These are phyloP conservation scores for Trifolium pratense DNA, from an alignment of 306 rosid species.

Conservation along the genomic window DNA sequence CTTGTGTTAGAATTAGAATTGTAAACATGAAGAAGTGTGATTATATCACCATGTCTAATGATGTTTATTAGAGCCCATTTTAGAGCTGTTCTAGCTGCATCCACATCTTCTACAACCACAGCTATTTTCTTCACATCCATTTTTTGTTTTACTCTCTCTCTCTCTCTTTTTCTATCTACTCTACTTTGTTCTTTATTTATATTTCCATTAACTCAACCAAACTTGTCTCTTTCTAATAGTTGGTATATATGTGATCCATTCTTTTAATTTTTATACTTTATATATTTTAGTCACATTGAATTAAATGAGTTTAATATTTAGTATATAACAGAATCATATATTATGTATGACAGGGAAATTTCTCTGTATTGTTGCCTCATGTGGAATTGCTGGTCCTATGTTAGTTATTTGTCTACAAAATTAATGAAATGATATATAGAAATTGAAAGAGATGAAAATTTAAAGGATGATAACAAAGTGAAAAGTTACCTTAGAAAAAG, in stretches of 20 bases:
- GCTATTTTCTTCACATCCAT: constrained; percentile 85
- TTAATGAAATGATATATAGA: neutral
- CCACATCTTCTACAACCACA: constrained; percentile 87
- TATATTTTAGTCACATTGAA: neutral
- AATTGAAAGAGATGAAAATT: neutral
- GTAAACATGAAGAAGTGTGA: constrained; percentile 83
- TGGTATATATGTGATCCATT: constrained; percentile 18
- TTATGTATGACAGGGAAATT: neutral
- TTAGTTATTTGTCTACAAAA: neutral
- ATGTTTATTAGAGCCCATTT: constrained; percentile 82
- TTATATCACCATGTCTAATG: constrained; percentile 71
- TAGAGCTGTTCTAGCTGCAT: constrained; percentile 81
- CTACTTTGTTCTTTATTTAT: constrained; percentile 25
- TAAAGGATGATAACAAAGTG: neutral
- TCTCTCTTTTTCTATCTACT: constrained; percentile 20
- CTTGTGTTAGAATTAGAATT: constrained; percentile 48
- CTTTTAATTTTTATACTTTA: neutral
- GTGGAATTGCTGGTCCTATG: constrained; percentile 22
- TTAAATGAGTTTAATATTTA: constrained; percentile 24
- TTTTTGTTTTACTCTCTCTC: constrained; percentile 10
- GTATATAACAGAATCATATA: neutral
- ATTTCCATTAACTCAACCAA: constrained; percentile 5
- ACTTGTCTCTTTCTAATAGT: constrained; percentile 34
- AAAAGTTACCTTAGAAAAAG: too few species aligned
- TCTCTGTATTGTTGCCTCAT: neutral